phyloP scores from a whole-genome alignment of 257 asterid genomes.

The Solanum infundibuliforme region DNA sequence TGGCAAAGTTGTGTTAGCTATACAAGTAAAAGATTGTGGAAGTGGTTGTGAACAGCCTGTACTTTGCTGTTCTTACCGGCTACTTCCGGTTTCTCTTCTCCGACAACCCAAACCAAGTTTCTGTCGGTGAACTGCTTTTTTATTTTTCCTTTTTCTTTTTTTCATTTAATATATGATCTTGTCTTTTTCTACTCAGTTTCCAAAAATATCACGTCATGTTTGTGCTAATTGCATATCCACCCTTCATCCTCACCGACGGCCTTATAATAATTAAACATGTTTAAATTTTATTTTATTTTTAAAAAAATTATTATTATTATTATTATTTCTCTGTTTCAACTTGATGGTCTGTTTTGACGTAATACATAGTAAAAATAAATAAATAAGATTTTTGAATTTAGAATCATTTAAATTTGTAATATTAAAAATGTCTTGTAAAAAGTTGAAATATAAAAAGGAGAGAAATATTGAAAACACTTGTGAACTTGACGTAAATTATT shows the following conservation, averaged over 20 bases:
- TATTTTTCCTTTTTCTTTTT: not conserved
- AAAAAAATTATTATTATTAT: too few species aligned
- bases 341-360: not conserved
- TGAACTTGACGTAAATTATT: too few species aligned
- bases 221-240: not conserved
- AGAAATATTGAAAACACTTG: too few species aligned
- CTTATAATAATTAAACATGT: not conserved
- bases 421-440: not conserved
- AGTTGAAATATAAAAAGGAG: not conserved
- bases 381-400: not conserved
- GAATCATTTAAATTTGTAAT: not conserved
- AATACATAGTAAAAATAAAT: not conserved
- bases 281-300: too few species aligned
- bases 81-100: conserved; percentile 3
- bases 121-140: conserved; percentile 7
- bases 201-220: not conserved
- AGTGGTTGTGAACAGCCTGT: conserved; percentile 12
- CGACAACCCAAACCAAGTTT: not conserved
- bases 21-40: not conserved
- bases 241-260: not conserved
- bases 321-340: not conserved
- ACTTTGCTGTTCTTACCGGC: not conserved
- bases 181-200: not conserved
- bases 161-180: not conserved
- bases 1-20: not conserved